Conservation (phyloP, 305 asterid genomes). For the Rubia peregrina region DNA sequence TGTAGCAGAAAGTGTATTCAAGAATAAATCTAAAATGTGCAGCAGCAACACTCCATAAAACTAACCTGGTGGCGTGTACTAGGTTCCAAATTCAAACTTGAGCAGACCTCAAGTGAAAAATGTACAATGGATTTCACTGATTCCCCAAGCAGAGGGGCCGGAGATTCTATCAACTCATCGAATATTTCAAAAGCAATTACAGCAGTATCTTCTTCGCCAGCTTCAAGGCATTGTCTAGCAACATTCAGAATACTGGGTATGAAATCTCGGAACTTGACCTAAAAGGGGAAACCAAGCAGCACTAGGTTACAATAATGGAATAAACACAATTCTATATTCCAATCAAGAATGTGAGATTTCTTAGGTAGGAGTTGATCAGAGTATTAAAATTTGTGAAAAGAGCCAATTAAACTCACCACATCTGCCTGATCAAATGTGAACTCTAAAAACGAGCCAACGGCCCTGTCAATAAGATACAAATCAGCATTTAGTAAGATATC, state of each 20-base stretch:
- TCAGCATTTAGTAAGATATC: conserved; percentile 16
- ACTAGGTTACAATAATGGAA: conserved; percentile 12
- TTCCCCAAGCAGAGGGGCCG: conserved; percentile 98
- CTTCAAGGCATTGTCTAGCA: conserved; percentile 94
- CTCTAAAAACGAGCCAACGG: conserved; percentile 97
- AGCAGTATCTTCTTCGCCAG: conserved; percentile 97
- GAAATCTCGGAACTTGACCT: conserved; percentile 92
- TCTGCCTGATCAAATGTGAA: conserved; percentile 84
- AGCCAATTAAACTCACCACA: conserved; percentile 53
- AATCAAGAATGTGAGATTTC: neutral
- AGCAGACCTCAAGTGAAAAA: conserved; percentile 95
- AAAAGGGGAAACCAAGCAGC: conserved; percentile 17
- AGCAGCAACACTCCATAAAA: conserved; percentile 2
- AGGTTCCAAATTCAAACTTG: conserved; percentile 70
- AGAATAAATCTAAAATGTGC: neutral
- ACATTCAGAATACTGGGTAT: conserved; percentile 94
- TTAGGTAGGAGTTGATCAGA: neutral
- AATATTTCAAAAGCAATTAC: conserved; percentile 95
- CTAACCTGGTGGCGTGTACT: conserved; percentile 98
- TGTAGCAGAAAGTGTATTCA: neutral
- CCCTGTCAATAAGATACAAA: conserved; percentile 52
- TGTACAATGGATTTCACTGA: conserved; percentile 93
- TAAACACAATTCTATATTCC: neutral
- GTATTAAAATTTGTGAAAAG: neutral
- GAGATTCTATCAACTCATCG: conserved; percentile 98